Evolutionary conservation across 805 yeast genomes (phyloP).

Genomic region (Sporopachydermia lactativora): DNA sequence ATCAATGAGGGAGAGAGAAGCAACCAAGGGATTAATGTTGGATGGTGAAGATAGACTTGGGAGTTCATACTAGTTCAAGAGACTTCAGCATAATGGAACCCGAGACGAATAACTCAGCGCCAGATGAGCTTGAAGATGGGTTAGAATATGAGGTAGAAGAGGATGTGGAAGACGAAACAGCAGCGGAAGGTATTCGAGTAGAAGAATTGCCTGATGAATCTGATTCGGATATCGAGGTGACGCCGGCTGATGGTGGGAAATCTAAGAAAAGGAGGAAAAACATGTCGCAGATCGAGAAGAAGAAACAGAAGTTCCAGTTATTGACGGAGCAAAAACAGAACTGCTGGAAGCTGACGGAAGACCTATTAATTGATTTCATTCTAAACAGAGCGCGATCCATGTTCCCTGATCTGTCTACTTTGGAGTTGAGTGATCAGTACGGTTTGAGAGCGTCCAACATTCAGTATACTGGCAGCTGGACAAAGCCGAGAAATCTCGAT

Average conservation of each 20-base stretch:
- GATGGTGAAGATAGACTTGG: too few species aligned
- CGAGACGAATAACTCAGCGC: neutral
- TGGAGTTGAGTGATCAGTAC: conserved; percentile 60
- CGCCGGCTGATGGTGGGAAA: neutral
- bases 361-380: conserved; percentile 51
- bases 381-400: conserved; percentile 44
- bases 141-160: neutral
- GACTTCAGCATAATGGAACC: too few species aligned
- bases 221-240: conserved; percentile 1
- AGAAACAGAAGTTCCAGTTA: conserved; percentile 50
- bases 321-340: conserved; percentile 43
- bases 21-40: too few species aligned
- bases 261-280: neutral
- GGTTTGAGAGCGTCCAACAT: conserved; percentile 39
- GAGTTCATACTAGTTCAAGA: too few species aligned
- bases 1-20: too few species aligned
- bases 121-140: neutral
- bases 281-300: conserved; percentile 23
- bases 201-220: conserved; percentile 1
- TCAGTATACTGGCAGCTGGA: conserved; percentile 47
- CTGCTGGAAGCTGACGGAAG: conserved; percentile 41
- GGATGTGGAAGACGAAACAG: neutral
- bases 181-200: neutral
- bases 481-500: conserved; percentile 36
- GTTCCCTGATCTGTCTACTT: conserved; percentile 53